Conservation (phyloP, 2,329 filamentous ascomycete species). For the Ceratocystis alfenasii region DNA sequence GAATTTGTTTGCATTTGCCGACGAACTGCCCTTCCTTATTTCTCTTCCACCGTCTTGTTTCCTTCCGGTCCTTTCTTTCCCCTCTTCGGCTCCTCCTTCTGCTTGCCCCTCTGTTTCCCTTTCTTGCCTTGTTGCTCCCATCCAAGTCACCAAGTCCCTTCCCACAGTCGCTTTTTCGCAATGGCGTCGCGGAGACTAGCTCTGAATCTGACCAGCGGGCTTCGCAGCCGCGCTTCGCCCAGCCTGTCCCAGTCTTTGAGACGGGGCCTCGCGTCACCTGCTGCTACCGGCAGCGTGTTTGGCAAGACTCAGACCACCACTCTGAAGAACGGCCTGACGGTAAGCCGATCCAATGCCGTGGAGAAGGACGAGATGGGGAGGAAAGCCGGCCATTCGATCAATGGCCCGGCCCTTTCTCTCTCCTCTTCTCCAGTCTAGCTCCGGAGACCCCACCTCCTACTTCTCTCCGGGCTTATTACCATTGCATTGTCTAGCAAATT, state of each 20-base stretch:
- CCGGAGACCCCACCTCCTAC: neutral
- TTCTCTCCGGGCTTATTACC: neutral
- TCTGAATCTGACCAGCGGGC: constrained; percentile 80
- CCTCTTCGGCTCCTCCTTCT: constrained; percentile 8
- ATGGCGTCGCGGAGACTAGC: constrained; percentile 98
- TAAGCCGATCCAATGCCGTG: constrained; percentile 33
- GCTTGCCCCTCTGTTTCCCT: constrained; percentile 23
- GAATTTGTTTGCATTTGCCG: constrained; percentile 13
- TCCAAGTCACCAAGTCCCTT: constrained; percentile 28
- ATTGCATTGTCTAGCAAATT: neutral
- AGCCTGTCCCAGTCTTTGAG: constrained; percentile 64
- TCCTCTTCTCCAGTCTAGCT: no score
- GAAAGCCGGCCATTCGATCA: no score
- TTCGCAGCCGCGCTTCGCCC: constrained; percentile 78
- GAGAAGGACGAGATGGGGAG: no score
- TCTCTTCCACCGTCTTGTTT: constrained; percentile 8
- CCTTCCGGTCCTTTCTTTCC: constrained; percentile 10
- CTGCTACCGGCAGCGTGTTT: constrained; percentile 42
- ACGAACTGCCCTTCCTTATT: constrained; percentile 11
- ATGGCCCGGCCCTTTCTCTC: neutral
- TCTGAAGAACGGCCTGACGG: constrained; percentile 92
- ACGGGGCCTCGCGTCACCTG: constrained; percentile 82
- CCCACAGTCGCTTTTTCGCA: constrained; percentile 38
- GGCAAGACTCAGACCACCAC: constrained; percentile 92
- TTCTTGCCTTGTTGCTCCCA: constrained; percentile 14